These are phyloP conservation scores for Cadophora gregata DNA, from an alignment of 2,329 filamentous ascomycete genomes.

Conservation along the genomic window DNA sequence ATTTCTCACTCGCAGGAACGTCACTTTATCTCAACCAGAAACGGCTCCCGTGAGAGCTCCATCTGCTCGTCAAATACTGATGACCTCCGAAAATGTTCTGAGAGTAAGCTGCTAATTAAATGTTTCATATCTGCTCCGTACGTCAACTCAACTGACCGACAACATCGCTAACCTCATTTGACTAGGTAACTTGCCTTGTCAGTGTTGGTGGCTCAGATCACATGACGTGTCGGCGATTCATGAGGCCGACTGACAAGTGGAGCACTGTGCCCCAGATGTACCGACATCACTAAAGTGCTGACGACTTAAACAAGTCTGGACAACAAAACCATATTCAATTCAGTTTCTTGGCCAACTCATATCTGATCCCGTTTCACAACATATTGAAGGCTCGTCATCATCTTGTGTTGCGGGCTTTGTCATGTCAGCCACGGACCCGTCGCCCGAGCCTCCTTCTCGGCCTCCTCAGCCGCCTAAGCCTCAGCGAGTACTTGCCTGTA, in stretches of 20 bases:
- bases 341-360: not conserved
- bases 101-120: too few species aligned
- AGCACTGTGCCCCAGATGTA: not conserved
- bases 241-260: not conserved
- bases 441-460: not conserved
- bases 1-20: too few species aligned
- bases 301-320: not conserved
- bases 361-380: not conserved
- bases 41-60: too few species aligned
- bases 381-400: not conserved
- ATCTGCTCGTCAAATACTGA: too few species aligned
- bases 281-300: constrained; percentile 6
- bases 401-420: constrained; percentile 1
- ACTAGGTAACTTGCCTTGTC: not conserved
- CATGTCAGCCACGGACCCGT: constrained; percentile 1
- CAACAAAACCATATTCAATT: not conserved
- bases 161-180: too few species aligned
- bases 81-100: too few species aligned
- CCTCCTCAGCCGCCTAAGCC: constrained; percentile 30
- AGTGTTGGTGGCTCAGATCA: not conserved
- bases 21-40: too few species aligned
- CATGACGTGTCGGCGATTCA: not conserved
- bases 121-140: too few species aligned
- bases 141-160: too few species aligned
- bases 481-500: constrained; percentile 57